Conservation (phyloP, 495 filamentous ascomycete genomes). For the Penicillium turbatum region DNA sequence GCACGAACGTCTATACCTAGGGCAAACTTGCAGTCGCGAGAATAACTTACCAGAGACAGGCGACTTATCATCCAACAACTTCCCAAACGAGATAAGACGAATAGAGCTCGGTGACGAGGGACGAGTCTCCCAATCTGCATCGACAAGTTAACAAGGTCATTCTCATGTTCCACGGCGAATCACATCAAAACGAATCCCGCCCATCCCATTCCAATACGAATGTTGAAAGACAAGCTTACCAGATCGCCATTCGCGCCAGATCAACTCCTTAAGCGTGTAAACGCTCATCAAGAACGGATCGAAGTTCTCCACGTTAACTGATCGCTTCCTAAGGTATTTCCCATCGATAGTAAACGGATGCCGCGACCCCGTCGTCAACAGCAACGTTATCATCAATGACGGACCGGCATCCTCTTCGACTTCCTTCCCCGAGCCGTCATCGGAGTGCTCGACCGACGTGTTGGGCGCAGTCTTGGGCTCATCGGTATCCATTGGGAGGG, state of each 20-base stretch:
- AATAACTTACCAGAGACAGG: conserved; percentile 60
- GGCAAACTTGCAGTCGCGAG: background rate
- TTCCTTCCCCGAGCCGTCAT: conserved; percentile 39
- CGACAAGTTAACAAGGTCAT: conserved; percentile 2
- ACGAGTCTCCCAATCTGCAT: conserved; percentile 75
- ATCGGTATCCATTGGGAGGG: conserved; percentile 27
- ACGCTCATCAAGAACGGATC: conserved; percentile 86
- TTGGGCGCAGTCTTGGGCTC: conserved; percentile 34
- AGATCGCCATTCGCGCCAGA: conserved; percentile 82
- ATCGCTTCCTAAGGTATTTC: conserved; percentile 75
- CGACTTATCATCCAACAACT: conserved; percentile 81
- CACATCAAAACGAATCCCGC: background rate
- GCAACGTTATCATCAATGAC: conserved; percentile 60
- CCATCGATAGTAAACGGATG: conserved; percentile 86
- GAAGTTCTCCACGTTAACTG: conserved; percentile 66
- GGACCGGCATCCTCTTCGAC: conserved; percentile 43
- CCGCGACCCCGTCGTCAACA: conserved; percentile 74
- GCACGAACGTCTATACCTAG: background rate
- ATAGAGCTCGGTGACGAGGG: conserved; percentile 81
- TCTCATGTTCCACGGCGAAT: background rate
- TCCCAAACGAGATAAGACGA: conserved; percentile 82
- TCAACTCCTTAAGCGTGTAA: conserved; percentile 88
- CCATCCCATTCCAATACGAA: background rate
- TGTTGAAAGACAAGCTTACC: conserved; percentile 37
- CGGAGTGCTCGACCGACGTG: conserved; percentile 33